Conservation (phyloP, 495 filamentous ascomycete genomes). For the Choiromyces venosus region DNA sequence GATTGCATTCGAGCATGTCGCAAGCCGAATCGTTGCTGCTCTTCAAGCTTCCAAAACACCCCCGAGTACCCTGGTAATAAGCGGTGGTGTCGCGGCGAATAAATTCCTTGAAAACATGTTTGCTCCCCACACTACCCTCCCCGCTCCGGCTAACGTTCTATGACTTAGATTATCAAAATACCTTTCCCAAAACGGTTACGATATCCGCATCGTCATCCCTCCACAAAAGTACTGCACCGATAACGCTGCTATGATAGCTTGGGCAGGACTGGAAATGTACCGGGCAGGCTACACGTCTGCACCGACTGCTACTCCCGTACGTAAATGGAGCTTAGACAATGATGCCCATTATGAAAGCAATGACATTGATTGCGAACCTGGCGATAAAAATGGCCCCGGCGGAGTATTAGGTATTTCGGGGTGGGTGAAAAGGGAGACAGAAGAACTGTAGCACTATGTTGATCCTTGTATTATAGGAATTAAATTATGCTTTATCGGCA, state of each 20-base stretch:
- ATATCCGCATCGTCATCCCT: constrained; percentile 65
- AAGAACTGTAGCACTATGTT: not conserved
- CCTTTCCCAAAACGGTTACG: constrained; percentile 60
- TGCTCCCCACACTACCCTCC: constrained; percentile 5
- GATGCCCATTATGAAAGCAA: constrained; percentile 45
- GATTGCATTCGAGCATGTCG: constrained; percentile 83
- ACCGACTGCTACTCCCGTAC: constrained; percentile 54
- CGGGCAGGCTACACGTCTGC: constrained; percentile 65
- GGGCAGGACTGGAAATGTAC: constrained; percentile 90
- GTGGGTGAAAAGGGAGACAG: constrained; percentile 43
- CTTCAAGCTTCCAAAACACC: constrained; percentile 46
- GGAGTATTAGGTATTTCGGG: constrained; percentile 49
- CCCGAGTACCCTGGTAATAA: constrained; percentile 66
- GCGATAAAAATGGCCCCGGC: constrained; percentile 29
- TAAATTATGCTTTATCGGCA: not conserved
- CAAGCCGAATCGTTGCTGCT: constrained; percentile 62
- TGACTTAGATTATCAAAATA: not conserved
- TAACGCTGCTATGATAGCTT: constrained; percentile 98
- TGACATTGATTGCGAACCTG: constrained; percentile 11
- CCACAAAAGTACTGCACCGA: constrained; percentile 77
- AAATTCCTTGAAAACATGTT: constrained; percentile 62
- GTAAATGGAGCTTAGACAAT: constrained; percentile 75
- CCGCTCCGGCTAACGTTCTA: not conserved
- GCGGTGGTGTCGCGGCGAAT: constrained; percentile 87
- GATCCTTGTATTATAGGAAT: not conserved